phyloP scores from a whole-genome alignment of 1,284 basidiomycete species.

The Megacollybia platyphylla region DNA sequence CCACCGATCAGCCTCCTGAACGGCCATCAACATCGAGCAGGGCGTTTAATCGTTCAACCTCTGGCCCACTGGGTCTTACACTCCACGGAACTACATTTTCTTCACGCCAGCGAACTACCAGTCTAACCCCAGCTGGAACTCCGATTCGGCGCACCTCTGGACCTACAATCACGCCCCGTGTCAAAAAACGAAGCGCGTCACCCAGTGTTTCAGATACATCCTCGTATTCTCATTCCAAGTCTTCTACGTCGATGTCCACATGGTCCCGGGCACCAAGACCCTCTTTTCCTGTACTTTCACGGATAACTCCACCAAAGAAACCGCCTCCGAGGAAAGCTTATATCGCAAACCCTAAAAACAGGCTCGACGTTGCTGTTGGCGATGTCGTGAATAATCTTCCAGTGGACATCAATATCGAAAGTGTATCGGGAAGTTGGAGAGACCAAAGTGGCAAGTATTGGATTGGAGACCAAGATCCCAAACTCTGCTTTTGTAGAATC shows the following conservation, averaged over 20 bases:
- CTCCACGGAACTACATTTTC: conserved; percentile 58
- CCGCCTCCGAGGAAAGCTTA: conserved; percentile 52
- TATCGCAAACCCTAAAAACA: conserved; percentile 75
- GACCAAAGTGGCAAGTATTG: conserved; percentile 91
- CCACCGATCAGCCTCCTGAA: conserved; percentile 18
- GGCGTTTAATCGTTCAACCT: conserved; percentile 40
- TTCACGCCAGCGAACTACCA: conserved; percentile 67
- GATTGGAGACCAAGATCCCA: conserved; percentile 84
- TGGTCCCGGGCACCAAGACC: conserved; percentile 60
- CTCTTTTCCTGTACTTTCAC: conserved; percentile 31
- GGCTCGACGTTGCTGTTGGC: conserved; percentile 85
- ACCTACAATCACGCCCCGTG: conserved; percentile 15
- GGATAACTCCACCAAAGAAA: conserved; percentile 30
- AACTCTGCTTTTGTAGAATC: conserved; percentile 85
- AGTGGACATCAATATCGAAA: conserved; percentile 74
- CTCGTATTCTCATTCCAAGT: conserved; percentile 27
- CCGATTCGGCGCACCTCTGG: conserved; percentile 20
- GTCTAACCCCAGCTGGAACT: conserved; percentile 25
- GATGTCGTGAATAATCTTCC: conserved; percentile 83
- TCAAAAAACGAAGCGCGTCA: conserved; percentile 34
- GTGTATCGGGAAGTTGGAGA: conserved; percentile 75
- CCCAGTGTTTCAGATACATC: conserved; percentile 48
- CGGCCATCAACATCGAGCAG: conserved; percentile 27
- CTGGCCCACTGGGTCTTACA: conserved; percentile 31
- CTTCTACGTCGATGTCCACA: conserved; percentile 37